A percentile compares a stretch with the other conserved stretches of the same genome.
phyloP scores from a whole-genome alignment of 1,139 yeast genomes.

The Candida glucosophila region DNA sequence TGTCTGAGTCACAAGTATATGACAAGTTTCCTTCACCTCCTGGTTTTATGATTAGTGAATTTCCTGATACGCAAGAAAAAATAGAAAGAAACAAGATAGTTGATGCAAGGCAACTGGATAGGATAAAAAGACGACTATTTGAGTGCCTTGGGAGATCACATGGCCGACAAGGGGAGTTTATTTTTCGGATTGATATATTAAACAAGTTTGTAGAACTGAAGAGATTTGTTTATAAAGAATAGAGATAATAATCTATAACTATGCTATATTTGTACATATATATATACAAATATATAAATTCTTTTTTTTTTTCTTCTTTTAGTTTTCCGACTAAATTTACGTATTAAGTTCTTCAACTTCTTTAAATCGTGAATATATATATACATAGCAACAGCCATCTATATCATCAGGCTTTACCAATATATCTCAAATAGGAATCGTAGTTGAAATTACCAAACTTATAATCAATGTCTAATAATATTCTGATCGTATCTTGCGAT shows the following conservation, averaged over 20 bases:
- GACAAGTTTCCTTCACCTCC: constrained; percentile 54
- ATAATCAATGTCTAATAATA: constrained; percentile 55
- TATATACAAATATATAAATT: too few species aligned
- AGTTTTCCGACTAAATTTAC: too few species aligned
- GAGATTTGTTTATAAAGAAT: too few species aligned
- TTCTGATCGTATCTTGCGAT: constrained; percentile 53
- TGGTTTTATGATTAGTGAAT: constrained; percentile 54
- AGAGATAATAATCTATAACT: too few species aligned
- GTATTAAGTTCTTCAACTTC: too few species aligned
- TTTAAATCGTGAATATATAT: too few species aligned
- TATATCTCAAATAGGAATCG: constrained; percentile 42
- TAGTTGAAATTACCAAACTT: constrained; percentile 51
- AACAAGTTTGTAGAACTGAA: constrained; percentile 9
- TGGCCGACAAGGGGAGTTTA: constrained; percentile 9
- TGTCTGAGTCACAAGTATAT: constrained; percentile 17
- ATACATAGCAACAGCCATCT: too few species aligned
- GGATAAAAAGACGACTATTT: constrained; percentile 12
- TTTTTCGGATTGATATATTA: constrained; percentile 10
- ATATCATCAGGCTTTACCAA: constrained; percentile 7
- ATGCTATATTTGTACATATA: too few species aligned
- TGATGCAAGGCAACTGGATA: constrained; percentile 10
- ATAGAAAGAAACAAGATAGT: constrained; percentile 9
- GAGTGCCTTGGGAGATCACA: constrained; percentile 8
- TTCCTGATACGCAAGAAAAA: constrained; percentile 52
- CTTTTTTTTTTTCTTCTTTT: too few species aligned